phyloP scores from a whole-genome alignment of 169 alveolate genomes.

The Plasmodium fragile region DNA sequence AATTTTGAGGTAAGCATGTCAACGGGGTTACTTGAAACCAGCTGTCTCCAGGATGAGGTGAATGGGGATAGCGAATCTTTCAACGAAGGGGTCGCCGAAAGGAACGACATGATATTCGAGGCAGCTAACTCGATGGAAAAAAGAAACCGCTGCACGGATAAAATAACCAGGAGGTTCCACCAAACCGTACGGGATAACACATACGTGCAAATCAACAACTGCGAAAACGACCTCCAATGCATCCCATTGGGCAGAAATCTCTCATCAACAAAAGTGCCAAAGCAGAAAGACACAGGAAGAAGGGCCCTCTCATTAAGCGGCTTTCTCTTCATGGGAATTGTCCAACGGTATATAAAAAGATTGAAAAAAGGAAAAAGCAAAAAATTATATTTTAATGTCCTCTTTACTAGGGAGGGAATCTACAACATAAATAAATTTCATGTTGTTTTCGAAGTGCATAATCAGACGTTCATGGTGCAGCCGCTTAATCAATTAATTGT shows the following conservation, averaged over 20 bases:
- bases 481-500: conserved; percentile 48
- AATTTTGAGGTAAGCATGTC: conserved; percentile 11
- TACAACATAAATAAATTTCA: conserved; percentile 66
- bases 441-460: conserved; percentile 12
- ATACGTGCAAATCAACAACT: not conserved
- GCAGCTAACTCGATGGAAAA: not conserved
- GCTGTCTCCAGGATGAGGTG: not conserved
- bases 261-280: not conserved
- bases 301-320: conserved; percentile 31
- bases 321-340: conserved; percentile 30
- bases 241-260: not conserved
- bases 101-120: not conserved
- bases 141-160: not conserved
- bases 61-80: not conserved
- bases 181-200: conserved; percentile 13
- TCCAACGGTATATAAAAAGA: conserved; percentile 51
- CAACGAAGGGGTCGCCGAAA: not conserved
- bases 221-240: not conserved
- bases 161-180: conserved; percentile 11
- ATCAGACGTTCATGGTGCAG: conserved; percentile 31
- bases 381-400: conserved; percentile 53
- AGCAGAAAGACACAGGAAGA: not conserved
- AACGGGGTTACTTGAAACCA: not conserved
- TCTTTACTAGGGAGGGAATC: conserved; percentile 50
- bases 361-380: conserved; percentile 33